Evolutionary conservation across 352 stramenopile species (phyloP), one percentile per base, ranked within the genome.

Genomic region (Phytophthora rubi): DNA sequence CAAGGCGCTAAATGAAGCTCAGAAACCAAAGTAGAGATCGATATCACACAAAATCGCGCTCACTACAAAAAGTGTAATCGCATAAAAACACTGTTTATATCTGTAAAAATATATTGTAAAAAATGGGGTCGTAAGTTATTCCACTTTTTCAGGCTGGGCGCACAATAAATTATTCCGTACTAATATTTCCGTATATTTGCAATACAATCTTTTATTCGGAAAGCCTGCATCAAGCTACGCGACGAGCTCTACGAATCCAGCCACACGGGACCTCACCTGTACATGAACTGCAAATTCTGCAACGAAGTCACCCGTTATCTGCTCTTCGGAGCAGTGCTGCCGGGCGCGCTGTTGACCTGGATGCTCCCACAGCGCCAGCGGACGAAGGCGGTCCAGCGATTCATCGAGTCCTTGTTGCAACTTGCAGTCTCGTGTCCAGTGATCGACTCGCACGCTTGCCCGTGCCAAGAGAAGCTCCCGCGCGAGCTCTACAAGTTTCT

Each of bases 221-320:
- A n/a, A n/a, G n/a, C n/a, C n/a, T n/a, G n/a, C 21, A 66, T 77
- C 15, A 55, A 68, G 49, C 64, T 89, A 7, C 81, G 81, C 0
- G 67, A 85, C 53, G 62, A 79, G 37, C 53, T 80, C 30, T 83
- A 75, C 55, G 59, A 77, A 10, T 64, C 57, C 58, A 71, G 71
- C 33, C 73, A 83, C 52, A 62, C 62, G 0, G 55, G 65, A 2
- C 65, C 57, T 16, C 75, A 82, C 26, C 33, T 67, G 18, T 53
- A 71, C 53, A 61, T 62, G 39, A 63, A 62, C 51, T 88, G 80
- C 62, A 55, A 59, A 23, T 88, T 83, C 55, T 85, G 80, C 62
- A 63, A 70, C 54, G 67, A 79, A 48, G 65, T 82, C 33, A 79
- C 76, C 39, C 62, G 77, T 53, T 85, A 73, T 44, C 67, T 85